phyloP scores from a whole-genome alignment of 306 rosid species.

The Myrica gale region DNA sequence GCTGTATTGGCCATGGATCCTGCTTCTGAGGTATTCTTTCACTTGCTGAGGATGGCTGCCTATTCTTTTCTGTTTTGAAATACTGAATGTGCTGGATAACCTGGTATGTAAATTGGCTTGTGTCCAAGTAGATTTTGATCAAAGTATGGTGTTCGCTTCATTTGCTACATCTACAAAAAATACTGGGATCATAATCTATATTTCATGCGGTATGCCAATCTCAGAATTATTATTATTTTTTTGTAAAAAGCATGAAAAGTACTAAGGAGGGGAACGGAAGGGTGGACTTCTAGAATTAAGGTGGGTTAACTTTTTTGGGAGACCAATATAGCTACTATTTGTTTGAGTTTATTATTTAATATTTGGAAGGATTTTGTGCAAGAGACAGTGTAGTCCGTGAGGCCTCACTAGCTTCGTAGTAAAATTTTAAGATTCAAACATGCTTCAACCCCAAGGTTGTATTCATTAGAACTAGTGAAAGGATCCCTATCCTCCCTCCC shows the following conservation, averaged over 20 bases:
- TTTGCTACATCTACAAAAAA: not conserved
- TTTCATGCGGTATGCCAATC: not conserved
- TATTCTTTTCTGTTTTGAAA: not conserved
- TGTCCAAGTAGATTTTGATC: not conserved
- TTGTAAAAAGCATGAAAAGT: too few relatives aligned
- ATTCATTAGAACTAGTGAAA: not conserved
- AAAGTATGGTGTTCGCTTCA: not conserved
- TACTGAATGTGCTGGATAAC: conserved; percentile 3
- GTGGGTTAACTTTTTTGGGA: not conserved
- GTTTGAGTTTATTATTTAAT: not conserved
- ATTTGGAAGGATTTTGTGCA: too few relatives aligned
- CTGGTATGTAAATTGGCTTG: not conserved
- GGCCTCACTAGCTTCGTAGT: not conserved
- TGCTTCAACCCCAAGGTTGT: not conserved
- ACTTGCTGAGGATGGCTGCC: conserved; percentile 5
- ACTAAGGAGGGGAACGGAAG: too few relatives aligned
- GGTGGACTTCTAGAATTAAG: too few relatives aligned
- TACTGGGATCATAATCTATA: not conserved
- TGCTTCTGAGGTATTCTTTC: conserved; percentile 52
- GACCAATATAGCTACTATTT: not conserved
- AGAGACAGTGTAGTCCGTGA: not conserved
- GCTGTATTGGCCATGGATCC: conserved; percentile 59
- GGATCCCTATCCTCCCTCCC: not conserved
- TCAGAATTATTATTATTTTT: too few relatives aligned
- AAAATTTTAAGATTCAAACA: not conserved